phyloP scores from a whole-genome alignment of 345 rosid species.

The Bretschneidera sinensis region DNA sequence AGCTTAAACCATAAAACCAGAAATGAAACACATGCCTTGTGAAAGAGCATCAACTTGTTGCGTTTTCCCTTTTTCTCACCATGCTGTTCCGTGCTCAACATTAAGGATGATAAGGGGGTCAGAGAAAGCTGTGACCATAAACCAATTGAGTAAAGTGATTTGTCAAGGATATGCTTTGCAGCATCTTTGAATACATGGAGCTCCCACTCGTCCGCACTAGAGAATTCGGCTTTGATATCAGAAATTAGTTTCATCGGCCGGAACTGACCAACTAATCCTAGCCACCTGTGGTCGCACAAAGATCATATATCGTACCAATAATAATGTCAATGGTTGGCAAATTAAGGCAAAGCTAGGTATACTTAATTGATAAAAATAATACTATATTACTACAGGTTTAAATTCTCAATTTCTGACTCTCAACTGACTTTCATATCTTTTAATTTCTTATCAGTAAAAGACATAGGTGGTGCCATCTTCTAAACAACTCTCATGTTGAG shows the following conservation, averaged over 20 bases:
- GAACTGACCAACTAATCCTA: conserved; percentile 70
- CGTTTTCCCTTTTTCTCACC: conserved; percentile 53
- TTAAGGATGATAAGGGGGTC: conserved; percentile 39
- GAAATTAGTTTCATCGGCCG: conserved; percentile 70
- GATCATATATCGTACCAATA: no score
- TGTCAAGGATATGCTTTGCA: conserved; percentile 63
- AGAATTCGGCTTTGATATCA: conserved; percentile 48
- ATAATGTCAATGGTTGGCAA: no score
- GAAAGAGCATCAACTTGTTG: conserved; percentile 60
- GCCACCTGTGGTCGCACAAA: conserved; percentile 75
- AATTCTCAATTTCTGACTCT: not conserved
- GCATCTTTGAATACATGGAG: conserved; percentile 39
- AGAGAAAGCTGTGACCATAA: conserved; percentile 55
- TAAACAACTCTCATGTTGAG: no score
- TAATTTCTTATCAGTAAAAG: no score
- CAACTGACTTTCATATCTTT: no score
- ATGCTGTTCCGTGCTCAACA: conserved; percentile 48
- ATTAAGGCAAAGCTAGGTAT: not conserved
- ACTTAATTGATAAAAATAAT: no score
- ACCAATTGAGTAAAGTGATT: conserved; percentile 67
- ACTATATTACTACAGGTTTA: not conserved
- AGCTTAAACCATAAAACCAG: no score
- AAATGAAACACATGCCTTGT: conserved; percentile 70
- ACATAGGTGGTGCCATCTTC: no score
- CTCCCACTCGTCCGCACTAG: conserved; percentile 48